Base-by-base conservation (phyloP, 2,329 filamentous ascomycete genomes). In the Cytospora paraplurivora region DNA sequence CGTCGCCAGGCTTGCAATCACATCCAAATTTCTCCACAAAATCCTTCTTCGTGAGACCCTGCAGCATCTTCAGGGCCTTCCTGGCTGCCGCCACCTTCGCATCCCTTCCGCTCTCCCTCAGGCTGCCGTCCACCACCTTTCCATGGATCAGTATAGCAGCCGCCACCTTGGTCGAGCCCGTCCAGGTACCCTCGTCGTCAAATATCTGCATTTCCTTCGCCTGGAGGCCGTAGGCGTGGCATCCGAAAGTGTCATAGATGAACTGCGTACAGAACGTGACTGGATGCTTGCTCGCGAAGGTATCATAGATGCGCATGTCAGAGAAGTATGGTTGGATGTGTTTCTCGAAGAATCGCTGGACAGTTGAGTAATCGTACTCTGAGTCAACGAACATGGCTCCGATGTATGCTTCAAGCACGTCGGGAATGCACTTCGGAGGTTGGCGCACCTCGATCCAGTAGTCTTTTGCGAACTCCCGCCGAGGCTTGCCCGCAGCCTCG, bases 341-440 rank as follows among this genome's bases (percentile, higher is more conserved):
- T 15, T 71, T 73, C n/a, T 85, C 76, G 75, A 97, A 97, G 77
- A 99, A 98, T 0, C 73, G 72, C 67, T 90, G 85, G 1, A 98
- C 89, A 19, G 87, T 81, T 13, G 74, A 74, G 74, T 89, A 97
- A 71, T 95, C 79, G 76, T 94, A 98, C 53, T 83, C 80, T 0
- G 91, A 90, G 75, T 99, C 95, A 12, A 99, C 90, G 73, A 98
- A 98, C 27, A 97, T 82, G 21, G 94, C 94, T 1, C 93, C 95
- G 3, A 97, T 78, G 70, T 93, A 95, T 0, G 94, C 87, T 79
- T 99, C 95, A 4, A 98, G 81, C 44, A 97, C 85, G 74, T 99
- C 95, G 0, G 93, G 86, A 7, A 98, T 85, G 59, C 78, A 82
- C 71, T 95, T 95, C 10, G 90, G 91, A 1, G 90, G 87, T 49